Conservation (phyloP, 108 stramenopile species). For the Cyclotella atomus region DNA sequence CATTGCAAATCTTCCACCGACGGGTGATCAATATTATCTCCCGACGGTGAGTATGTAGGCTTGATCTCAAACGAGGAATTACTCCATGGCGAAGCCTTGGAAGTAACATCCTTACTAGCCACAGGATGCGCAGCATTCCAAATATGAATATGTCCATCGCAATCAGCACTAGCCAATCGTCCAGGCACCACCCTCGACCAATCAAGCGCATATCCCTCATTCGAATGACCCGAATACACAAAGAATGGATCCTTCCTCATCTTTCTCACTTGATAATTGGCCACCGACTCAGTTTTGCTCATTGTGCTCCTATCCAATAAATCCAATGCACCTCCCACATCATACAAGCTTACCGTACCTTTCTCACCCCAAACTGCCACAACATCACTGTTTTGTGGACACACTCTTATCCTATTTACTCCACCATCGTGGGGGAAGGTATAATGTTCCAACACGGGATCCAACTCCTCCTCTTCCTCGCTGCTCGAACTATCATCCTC, state of each 20-base stretch:
- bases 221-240: constrained; percentile 73
- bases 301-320: constrained; percentile 55
- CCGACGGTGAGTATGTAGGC: constrained; percentile 56
- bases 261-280: constrained; percentile 21
- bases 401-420: constrained; percentile 93
- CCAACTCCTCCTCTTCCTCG: constrained; percentile 84
- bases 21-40: constrained; percentile 55
- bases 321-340: constrained; percentile 67
- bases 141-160: constrained; percentile 84
- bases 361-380: constrained; percentile 95
- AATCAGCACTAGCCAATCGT: constrained; percentile 89
- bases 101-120: constrained; percentile 10
- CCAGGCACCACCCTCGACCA: constrained; percentile 85
- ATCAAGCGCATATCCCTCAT: constrained; percentile 95
- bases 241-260: constrained; percentile 74
- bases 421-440: constrained; percentile 85
- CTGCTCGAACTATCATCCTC: constrained; percentile 47
- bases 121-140: constrained; percentile 68
- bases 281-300: constrained; percentile 2
- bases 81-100: constrained; percentile 29
- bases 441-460: constrained; percentile 89
- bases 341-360: constrained; percentile 88
- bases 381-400: constrained; percentile 89
- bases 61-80: constrained; percentile 53
- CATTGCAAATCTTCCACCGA: constrained; percentile 97